Evolutionary conservation across 148 eudicot genomes (phyloP).

Genomic region (Nyssa sinensis): DNA sequence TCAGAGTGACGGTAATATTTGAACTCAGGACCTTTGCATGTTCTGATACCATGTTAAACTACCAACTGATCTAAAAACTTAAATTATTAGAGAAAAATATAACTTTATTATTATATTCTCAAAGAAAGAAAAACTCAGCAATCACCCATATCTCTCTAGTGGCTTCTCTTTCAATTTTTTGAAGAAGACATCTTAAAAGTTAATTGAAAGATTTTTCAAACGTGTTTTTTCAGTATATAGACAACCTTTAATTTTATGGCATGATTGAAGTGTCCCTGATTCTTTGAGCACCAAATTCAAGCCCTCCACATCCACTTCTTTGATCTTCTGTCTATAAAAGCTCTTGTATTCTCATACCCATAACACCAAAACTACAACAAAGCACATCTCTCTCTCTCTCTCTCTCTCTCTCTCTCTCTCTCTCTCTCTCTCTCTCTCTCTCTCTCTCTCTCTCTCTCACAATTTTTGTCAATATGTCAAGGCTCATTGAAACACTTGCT

Average conservation of each 20-base stretch:
- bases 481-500: slow-evolving; percentile 57
- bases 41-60: too few species aligned
- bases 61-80: too few species aligned
- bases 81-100: too few species aligned
- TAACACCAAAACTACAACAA: slow-evolving; percentile 5
- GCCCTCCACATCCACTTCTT: slow-evolving; percentile 5
- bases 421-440: too few species aligned
- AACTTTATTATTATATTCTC: too few species aligned
- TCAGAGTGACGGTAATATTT: too few species aligned
- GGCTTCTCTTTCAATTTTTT: background rate
- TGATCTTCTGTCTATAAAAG: slow-evolving; percentile 10
- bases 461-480: slow-evolving; percentile 39
- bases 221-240: too few species aligned
- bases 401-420: too few species aligned
- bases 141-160: background rate
- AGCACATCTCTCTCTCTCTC: slow-evolving; percentile 14
- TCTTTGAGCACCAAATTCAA: background rate
- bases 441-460: background rate
- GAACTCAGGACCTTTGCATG: too few species aligned
- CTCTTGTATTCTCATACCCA: background rate
- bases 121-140: background rate
- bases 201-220: too few species aligned
- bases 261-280: background rate
- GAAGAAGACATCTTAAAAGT: background rate
- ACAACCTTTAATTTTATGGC: too few species aligned